phyloP scores from a whole-genome alignment of 2,329 filamentous ascomycete species.

The Aureobasidium namibiae region DNA sequence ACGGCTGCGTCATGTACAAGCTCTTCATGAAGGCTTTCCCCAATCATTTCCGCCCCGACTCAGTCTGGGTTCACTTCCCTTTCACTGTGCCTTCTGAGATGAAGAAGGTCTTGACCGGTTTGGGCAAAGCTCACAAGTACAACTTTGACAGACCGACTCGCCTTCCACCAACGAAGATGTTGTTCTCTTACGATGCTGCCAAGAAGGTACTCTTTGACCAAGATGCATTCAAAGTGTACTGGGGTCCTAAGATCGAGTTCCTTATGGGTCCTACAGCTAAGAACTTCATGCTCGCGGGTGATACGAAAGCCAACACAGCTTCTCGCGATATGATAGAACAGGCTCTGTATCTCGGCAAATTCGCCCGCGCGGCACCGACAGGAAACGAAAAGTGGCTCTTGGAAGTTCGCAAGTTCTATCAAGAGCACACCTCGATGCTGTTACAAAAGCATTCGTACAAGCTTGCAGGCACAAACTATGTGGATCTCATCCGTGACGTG shows the following conservation, averaged over 20 bases:
- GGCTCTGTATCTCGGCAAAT: slow-evolving; percentile 32
- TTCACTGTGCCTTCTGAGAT: slow-evolving; percentile 42
- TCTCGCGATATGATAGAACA: slow-evolving; percentile 37
- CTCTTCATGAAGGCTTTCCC: slow-evolving; percentile 44
- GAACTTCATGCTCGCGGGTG: slow-evolving; percentile 42
- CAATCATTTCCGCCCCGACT: slow-evolving; percentile 40
- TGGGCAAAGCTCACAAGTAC: slow-evolving; percentile 36
- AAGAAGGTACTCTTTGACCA: slow-evolving; percentile 35
- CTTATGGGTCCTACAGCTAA: slow-evolving; percentile 35
- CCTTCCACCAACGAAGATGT: slow-evolving; percentile 29
- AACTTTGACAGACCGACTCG: slow-evolving; percentile 25
- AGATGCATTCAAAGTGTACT: slow-evolving; percentile 39
- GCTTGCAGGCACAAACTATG: slow-evolving; percentile 36
- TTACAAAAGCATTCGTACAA: slow-evolving; percentile 38
- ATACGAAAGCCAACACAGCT: slow-evolving; percentile 32
- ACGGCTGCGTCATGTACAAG: slow-evolving; percentile 45
- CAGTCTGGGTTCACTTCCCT: slow-evolving; percentile 43
- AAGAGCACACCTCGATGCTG: slow-evolving; percentile 38
- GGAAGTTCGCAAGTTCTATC: slow-evolving; percentile 40
- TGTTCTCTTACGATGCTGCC: slow-evolving; percentile 39
- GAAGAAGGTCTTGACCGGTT: slow-evolving; percentile 32
- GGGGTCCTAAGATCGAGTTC: slow-evolving; percentile 38
- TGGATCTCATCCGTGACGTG: slow-evolving; percentile 43
- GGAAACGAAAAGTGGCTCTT: slow-evolving; percentile 35
- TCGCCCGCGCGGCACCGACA: slow-evolving; percentile 20